Conservation (phyloP, 2,329 filamentous ascomycete species). For the Venturia aucupariae region DNA sequence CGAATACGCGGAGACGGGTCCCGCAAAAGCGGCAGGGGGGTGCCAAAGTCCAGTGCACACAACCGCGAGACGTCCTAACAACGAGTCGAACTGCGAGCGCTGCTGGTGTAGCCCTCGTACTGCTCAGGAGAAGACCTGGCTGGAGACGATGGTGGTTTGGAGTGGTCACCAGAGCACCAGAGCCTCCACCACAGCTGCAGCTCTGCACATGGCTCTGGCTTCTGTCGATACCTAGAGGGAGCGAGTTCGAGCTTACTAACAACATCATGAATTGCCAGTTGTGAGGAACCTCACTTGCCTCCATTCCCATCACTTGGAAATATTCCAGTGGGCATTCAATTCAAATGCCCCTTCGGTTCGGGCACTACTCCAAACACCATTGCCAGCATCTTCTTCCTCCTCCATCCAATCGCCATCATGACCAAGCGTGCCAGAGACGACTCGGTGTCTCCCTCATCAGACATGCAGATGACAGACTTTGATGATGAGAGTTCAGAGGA, state of each 20-base stretch:
- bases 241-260: no score
- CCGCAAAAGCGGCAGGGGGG: not conserved
- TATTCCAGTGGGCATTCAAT: no score
- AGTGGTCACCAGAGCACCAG: not conserved
- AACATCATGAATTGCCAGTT: not conserved
- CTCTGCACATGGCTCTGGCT: not conserved
- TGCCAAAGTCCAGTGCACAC: no score
- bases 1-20: not conserved
- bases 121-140: not conserved
- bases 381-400: not conserved
- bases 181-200: not conserved
- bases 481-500: not conserved
- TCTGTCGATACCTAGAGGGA: conserved; percentile 4
- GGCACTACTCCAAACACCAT: no score
- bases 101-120: no score
- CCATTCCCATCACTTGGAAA: no score
- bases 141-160: not conserved
- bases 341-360: no score
- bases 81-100: not conserved
- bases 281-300: no score
- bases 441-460: conserved; percentile 35
- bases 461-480: conserved; percentile 15
- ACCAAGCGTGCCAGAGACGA: conserved; percentile 51
- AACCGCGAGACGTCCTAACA: not conserved
- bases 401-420: conserved; percentile 34